A percentile compares a stretch with the other conserved stretches of the same genome.
Evolutionary conservation across 192 early-diverging fungal species (phyloP).

Genomic region (Coemansia sp.): DNA sequence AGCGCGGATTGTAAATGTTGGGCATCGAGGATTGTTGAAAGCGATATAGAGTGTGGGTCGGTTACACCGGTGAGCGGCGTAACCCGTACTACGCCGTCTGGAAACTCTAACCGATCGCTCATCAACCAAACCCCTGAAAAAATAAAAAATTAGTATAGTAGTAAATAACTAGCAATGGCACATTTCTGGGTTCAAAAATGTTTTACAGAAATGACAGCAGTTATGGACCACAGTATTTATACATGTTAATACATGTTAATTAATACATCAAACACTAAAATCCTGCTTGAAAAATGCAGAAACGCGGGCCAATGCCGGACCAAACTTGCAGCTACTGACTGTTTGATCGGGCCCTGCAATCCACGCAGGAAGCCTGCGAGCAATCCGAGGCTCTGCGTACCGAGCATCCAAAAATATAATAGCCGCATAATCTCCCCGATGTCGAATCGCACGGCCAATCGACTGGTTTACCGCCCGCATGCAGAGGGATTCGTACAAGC

Average conservation of each 20-base stretch:
- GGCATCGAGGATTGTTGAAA: slow-evolving; percentile 17
- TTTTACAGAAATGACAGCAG: neutral
- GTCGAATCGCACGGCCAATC: slow-evolving; percentile 90
- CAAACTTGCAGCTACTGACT: slow-evolving; percentile 18
- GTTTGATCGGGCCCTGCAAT: slow-evolving; percentile 23
- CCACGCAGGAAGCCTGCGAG: slow-evolving; percentile 68
- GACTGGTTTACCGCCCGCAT: slow-evolving; percentile 93
- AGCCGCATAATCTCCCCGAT: slow-evolving; percentile 81
- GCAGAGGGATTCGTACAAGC: slow-evolving; percentile 85
- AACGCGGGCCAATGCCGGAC: slow-evolving; percentile 21
- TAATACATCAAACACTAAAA: neutral
- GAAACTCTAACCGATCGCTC: neutral
- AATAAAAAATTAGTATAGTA: neutral
- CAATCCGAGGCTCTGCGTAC: slow-evolving; percentile 53
- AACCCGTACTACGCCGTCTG: slow-evolving; percentile 18
- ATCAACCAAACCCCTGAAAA: neutral
- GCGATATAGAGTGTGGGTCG: slow-evolving; percentile 2
- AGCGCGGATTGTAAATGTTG: slow-evolving; percentile 9
- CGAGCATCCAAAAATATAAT: slow-evolving; percentile 77
- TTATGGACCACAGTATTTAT: neutral
- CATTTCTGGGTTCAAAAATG: neutral
- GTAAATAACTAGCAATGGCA: neutral
- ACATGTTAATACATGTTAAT: no score
- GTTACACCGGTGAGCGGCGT: slow-evolving; percentile 10
- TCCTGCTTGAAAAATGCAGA: slow-evolving; percentile 35